Base-by-base conservation (phyloP, 345 rosid species). In the Salix arbutifolia region DNA sequence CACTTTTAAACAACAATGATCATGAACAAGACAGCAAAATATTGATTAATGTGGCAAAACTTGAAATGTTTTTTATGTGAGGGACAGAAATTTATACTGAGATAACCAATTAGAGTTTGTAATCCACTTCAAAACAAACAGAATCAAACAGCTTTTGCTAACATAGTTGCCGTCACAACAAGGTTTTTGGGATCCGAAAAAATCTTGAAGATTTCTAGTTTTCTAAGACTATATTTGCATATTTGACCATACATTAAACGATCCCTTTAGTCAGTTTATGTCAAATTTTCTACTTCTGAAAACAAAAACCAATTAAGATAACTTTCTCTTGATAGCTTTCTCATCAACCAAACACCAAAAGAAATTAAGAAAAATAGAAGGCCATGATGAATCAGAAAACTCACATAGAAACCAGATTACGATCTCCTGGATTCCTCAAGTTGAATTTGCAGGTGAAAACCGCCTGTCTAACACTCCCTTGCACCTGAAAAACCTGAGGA, bases 391-490 rank as follows among this genome's bases (percentile, higher is more conserved):
- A 78, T 4, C 14, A 35, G 67, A 44, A 70, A 31, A 81, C 88
- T 72, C 70, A 90, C 97, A 92, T 90, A 48, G 94, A 84, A 69
- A 83, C 83, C 77, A 87, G 78, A 83, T 72, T 89, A 44, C 97
- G 83, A 78, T 96, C 99, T 5, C 78, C 76, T 0, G 88, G 72
- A 75, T 81, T 87, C 48, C 96, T 86, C 75, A 88, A 87, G 38
- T 91, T 89, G 80, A 96, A 96, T 76, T 96, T 96, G 93, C 98
- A 93, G 71, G 98, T 93, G 83, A 96, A 96, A 17, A 96, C 99
- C 0, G 99, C 94, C 73, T 96, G 98, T 71, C 84, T 91, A 9
- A 86, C 89, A 75, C 80, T 90, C 71, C 98, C 98, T 65, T 93
- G 98, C 52, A 96, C 94, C 80, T 91, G 99, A 40, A 91, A 93